Evolutionary conservation across 2,329 filamentous ascomycete genomes (phyloP).

Genomic region (Fusarium miscanthi): DNA sequence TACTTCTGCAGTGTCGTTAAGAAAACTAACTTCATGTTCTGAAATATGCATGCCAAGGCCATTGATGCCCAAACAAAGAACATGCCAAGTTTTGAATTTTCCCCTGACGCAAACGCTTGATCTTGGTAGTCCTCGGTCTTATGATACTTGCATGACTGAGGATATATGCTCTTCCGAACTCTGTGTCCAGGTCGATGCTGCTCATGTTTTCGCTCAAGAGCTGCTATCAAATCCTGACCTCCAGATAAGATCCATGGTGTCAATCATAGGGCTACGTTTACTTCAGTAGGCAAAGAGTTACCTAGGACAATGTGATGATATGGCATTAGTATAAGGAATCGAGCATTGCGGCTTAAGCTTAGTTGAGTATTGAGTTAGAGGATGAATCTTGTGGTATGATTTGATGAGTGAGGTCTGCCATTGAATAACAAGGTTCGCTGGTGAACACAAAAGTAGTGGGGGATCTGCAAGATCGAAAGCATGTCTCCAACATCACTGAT

Average conservation of each 20-base stretch:
- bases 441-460: neutral
- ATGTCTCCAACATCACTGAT: rapidly evolving
- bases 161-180: too few relatives aligned
- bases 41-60: too few relatives aligned
- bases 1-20: too few relatives aligned
- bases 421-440: neutral
- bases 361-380: rapidly evolving
- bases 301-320: rapidly evolving
- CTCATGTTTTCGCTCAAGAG: too few relatives aligned
- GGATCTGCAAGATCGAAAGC: neutral
- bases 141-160: too few relatives aligned
- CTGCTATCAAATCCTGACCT: rapidly evolving
- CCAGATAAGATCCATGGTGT: neutral
- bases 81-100: too few relatives aligned
- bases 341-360: rapidly evolving
- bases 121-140: too few relatives aligned
- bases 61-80: too few relatives aligned
- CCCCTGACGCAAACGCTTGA: too few relatives aligned
- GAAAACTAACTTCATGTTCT: too few relatives aligned
- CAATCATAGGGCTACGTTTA: too few relatives aligned
- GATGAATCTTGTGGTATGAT: rapidly evolving
- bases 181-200: too few relatives aligned
- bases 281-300: rapidly evolving
- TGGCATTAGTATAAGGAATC: rapidly evolving
- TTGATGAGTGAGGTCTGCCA: neutral